Evolutionary conservation across 2,329 filamentous ascomycete genomes (phyloP), one percentile per base, ranked within the genome.

Genomic region (Leptosphaerulina australis): DNA sequence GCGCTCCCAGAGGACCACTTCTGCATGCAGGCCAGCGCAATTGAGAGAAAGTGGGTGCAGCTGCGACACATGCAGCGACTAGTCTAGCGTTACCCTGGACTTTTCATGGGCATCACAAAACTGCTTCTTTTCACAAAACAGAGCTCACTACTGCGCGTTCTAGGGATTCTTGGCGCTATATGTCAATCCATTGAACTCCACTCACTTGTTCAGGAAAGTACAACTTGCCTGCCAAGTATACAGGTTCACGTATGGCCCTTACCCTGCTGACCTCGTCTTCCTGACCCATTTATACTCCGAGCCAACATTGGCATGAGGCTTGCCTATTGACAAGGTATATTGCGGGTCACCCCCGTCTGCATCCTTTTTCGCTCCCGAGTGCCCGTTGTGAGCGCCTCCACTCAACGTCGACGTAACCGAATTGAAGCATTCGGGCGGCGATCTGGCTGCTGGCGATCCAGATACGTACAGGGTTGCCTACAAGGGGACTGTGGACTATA

Each of bases 371-470:
- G 62, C 62, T 55, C 65, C 67, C 56, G 63, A 62, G 48, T 56
- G 57, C 62, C 59, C 56, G 60, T 62, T 60, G 66, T 63, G 60
- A 68, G 67, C 66, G 63, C 60, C 66, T 65, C 68, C 65, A 61
- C 66, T 59, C 62, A 66, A 66, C 63, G 65, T 68, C 66, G 59
- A 64, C 63, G 63, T 69, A 66, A 63, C 65, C 68, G 64, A 63
- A 66, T 59, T 56, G 55, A 64, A 64, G 60, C 58, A 63, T 59
- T 61, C 54, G 56, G 44, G 50, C 63, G 67, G 57, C 68, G 67
- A 71, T 71, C 70, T 66, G 60, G 53, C 67, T 67, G 66, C 56
- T 69, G 67, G 63, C 66, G 66, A 69, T 70, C 70, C 65, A 70
- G 67, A 71, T 70, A 71, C 63, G 67, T 70, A 59, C 65, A 70